Base-by-base conservation (phyloP, 345 rosid genomes). In the Cardamine chenopodiifolia region DNA sequence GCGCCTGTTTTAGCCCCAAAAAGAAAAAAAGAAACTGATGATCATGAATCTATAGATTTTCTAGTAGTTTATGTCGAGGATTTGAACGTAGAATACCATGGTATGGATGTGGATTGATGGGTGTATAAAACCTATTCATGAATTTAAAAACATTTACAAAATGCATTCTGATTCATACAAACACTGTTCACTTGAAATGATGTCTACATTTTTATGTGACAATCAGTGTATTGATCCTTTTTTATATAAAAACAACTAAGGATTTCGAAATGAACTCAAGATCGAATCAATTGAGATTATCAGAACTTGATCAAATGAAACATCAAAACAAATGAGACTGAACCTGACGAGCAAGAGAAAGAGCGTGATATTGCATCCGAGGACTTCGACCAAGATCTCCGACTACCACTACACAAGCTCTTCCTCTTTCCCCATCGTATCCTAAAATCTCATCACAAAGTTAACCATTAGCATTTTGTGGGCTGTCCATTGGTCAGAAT, bases 361-460 rank as follows among this genome's bases (percentile, higher is more conserved):
- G 93, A 40, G 97, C 91, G 61, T 94, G 99, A 77, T 87, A 94
- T 74, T 94, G 97, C 99, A 94, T 94, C 23, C 99, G 90, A 76
- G 99, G 99, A 58, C 99, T 94, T 39, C 99, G 96, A 18, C 99
- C 99, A 47, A 94, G 82, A 63, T 95, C 99, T 23, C 99, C 99
- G 45, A 95, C 81, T 37, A 95, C 97, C 53, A 95, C 99, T 23
- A 95, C 86, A 67, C 99, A 95, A 5, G 97, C 97, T 39, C 99
- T 82, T 64, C 97, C 96, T 67, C 88, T 83, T 73, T 78, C 83
- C 65, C 15, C 48, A 8, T 42, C 19, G 6, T n/a, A 61, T 3
- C 17, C 45, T 44, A 28, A 6, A 62, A 25, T 45, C 7, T 29
- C 32, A 64, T 47, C 64, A 75, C 62, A 28, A 10, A 52, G 28